These are phyloP conservation scores for Sphaerobolus stellatus DNA, from an alignment of 1,284 basidiomycete genomes.

Conservation along the genomic window DNA sequence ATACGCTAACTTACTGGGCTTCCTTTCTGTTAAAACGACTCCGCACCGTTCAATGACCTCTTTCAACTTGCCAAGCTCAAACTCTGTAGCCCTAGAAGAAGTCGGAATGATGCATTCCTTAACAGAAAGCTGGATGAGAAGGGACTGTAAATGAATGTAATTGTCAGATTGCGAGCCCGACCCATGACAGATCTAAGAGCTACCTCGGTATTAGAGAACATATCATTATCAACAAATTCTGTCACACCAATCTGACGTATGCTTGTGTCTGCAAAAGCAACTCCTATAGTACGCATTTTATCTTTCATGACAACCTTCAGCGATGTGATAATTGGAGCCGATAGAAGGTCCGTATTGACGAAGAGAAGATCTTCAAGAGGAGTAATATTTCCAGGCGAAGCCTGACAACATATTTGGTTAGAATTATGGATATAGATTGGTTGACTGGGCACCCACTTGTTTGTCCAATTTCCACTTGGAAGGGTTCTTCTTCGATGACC, in stretches of 20 bases:
- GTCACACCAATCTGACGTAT: conserved; percentile 71
- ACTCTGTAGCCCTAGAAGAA: conserved; percentile 71
- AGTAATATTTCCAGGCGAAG: conserved; percentile 93
- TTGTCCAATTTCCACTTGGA: conserved; percentile 76
- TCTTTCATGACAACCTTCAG: conserved; percentile 68
- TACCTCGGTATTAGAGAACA: conserved; percentile 95
- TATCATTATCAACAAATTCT: conserved; percentile 93
- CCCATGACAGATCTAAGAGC: conserved; percentile 14
- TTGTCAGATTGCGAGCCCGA: not conserved
- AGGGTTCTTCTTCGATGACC: conserved; percentile 66
- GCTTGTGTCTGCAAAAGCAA: conserved; percentile 80
- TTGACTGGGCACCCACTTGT: conserved; percentile 55
- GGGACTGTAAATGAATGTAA: conserved; percentile 57
- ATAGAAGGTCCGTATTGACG: conserved; percentile 75
- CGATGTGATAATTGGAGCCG: conserved; percentile 90
- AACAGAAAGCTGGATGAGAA: conserved; percentile 94
- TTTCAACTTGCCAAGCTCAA: conserved; percentile 84
- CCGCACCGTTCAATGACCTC: conserved; percentile 87
- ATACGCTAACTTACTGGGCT: conserved; percentile 60
- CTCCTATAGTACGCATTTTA: conserved; percentile 61
- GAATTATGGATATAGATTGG: too few species aligned
- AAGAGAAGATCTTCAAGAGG: conserved; percentile 95
- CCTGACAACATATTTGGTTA: too few species aligned
- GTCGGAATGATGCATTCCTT: conserved; percentile 73
- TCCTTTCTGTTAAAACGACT: conserved; percentile 87